Base-by-base conservation (phyloP, 2,329 filamentous ascomycete species). In the Nemania abortiva region DNA sequence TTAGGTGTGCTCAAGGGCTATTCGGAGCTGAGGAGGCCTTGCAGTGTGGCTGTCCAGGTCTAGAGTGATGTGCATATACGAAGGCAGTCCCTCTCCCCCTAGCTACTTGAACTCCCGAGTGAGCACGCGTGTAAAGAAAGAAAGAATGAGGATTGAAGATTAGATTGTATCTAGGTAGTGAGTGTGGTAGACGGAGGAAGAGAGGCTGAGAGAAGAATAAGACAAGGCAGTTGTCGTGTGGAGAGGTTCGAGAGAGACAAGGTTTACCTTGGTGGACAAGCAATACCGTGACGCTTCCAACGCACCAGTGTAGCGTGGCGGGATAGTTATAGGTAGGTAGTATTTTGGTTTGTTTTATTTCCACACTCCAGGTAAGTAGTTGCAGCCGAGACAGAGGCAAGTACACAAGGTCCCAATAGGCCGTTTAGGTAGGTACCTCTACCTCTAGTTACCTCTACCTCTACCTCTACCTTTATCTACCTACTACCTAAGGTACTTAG, bases 221-320 rank as follows among this genome's bases (percentile, higher is more conserved):
- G 11, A 50, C 47, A 13, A 29, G 49, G 7, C 29, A 37, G 52
- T 37, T 27, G 53, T 27, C 24, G 24, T 50, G 47, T 61, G 39
- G 66, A 66, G 61, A 61, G 34, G 10, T 47, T 34, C 31, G 18
- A 15, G 63, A 57, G 24, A 63, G 39, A 62, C 66, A 60, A 59
- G 49, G 55, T 63, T 65, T 54, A 37, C 20, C 22, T 55, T 54
- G 49, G 55, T 56, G 56, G 42, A 69, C 63, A 37, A 59, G 34
- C 24, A 27, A 27, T 5, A 54, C 15, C 37, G 13, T 45, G 29
- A 34, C n/a, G 42, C 56, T 56, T 58, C 63, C 53, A 55, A 45
- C 45, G 47, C 34, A 62, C 56, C 27, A 47, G 61, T 62, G 57
- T 37, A 49, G 52, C 34, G 31, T 37, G 39, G 52, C 34, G 31